Evolutionary conservation across 176 grass and related monocot genomes (phyloP).

Genomic region (Phoenix roebelenii): DNA sequence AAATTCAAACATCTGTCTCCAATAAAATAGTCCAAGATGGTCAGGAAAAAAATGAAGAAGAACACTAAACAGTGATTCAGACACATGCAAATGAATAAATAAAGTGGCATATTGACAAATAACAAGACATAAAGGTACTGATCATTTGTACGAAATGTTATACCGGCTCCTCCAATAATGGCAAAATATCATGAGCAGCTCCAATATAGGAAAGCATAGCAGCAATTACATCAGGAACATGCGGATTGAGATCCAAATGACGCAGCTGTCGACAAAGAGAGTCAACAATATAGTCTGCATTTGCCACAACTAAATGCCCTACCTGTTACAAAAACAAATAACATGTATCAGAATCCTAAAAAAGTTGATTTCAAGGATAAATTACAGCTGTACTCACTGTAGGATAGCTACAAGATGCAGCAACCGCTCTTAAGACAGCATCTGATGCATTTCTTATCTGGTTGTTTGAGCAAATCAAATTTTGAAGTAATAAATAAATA

Average conservation of each 20-base stretch:
- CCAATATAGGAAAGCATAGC: conserved; percentile 87
- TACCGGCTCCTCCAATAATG: conserved; percentile 96
- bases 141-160: conserved; percentile 10
- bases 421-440: conserved; percentile 62
- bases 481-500: conserved; percentile 71
- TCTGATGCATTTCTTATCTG: conserved; percentile 83
- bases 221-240: conserved; percentile 89
- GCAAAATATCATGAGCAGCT: conserved; percentile 80
- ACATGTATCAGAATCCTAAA: no score
- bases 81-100: no score
- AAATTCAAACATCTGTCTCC: no score
- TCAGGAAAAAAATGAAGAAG: no score
- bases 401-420: conserved; percentile 48
- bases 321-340: conserved; percentile 43
- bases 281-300: conserved; percentile 95
- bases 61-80: no score
- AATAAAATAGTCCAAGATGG: no score
- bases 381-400: conserved; percentile 37
- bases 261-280: conserved; percentile 77
- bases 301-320: conserved; percentile 61
- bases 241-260: conserved; percentile 69
- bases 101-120: no score
- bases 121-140: no score
- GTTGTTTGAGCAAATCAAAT: conserved; percentile 67
- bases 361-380: conserved; percentile 6